Conservation (phyloP, 257 asterid genomes). For the Penstemon eatonii region DNA sequence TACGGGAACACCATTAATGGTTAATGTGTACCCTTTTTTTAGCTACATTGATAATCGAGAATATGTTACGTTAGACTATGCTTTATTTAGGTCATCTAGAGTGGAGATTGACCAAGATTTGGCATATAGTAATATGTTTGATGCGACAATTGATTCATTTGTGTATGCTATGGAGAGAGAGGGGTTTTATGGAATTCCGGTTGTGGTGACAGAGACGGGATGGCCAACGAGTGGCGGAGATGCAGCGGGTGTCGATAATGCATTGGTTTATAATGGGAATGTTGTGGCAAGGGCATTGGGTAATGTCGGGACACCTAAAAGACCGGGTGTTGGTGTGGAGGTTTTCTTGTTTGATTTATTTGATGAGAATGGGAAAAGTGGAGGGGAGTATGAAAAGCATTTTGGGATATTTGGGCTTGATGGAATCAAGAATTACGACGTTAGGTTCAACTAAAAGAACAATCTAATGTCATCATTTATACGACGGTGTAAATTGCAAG, state of each 20-base stretch:
- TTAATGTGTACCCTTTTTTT: constrained; percentile 66
- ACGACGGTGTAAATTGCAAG: not conserved
- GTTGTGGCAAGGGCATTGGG: constrained; percentile 48
- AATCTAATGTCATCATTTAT: not conserved
- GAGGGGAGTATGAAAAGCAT: constrained; percentile 56
- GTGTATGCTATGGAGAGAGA: constrained; percentile 73
- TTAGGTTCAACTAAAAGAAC: constrained; percentile 34
- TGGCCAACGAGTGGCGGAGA: constrained; percentile 68
- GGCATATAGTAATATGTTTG: constrained; percentile 56
- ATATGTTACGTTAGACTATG: constrained; percentile 45
- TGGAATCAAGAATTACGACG: constrained; percentile 56
- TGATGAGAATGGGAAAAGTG: constrained; percentile 68
- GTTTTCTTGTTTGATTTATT: constrained; percentile 72
- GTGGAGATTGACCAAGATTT: constrained; percentile 40
- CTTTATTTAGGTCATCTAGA: constrained; percentile 48
- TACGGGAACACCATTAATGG: constrained; percentile 55
- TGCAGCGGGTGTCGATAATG: constrained; percentile 52
- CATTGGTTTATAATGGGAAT: constrained; percentile 59
- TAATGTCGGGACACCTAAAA: constrained; percentile 68
- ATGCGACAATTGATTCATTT: constrained; percentile 64
- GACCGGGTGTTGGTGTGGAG: constrained; percentile 66
- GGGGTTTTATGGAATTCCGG: constrained; percentile 56
- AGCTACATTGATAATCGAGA: constrained; percentile 42
- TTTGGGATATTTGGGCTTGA: constrained; percentile 66
- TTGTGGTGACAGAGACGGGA: constrained; percentile 79